Conservation (phyloP, 345 rosid species). For the Eucalyptus fibrosa region DNA sequence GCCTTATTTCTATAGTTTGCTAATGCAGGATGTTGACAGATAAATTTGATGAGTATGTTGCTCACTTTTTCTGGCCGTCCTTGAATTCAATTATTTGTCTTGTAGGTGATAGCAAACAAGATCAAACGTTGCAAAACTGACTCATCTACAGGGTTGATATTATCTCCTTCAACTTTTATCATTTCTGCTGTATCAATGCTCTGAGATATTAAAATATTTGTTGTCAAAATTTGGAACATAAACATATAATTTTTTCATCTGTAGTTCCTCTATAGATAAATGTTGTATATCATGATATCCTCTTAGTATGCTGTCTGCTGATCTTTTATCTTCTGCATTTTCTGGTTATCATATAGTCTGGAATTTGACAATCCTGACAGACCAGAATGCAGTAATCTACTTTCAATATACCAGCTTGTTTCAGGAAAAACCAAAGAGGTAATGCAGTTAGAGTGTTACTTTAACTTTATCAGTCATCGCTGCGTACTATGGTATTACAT, state of each 20-base stretch:
- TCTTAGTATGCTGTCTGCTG: neutral
- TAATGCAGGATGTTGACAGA: neutral
- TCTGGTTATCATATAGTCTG: conserved; percentile 28
- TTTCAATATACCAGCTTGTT: conserved; percentile 72
- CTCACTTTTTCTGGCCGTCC: neutral
- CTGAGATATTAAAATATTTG: neutral
- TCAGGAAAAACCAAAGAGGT: conserved; percentile 87
- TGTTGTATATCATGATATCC: neutral
- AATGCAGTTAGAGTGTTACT: neutral
- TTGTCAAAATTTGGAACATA: neutral
- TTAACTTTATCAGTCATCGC: neutral
- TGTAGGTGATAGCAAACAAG: conserved; percentile 72
- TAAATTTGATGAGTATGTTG: neutral
- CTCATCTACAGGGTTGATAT: conserved; percentile 51
- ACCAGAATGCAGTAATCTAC: conserved; percentile 92
- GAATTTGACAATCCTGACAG: conserved; percentile 90
- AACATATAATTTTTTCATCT: neutral
- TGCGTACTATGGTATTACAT: neutral
- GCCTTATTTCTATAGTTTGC: neutral
- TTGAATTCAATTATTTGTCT: neutral
- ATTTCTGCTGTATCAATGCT: neutral
- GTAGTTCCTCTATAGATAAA: neutral
- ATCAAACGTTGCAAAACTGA: conserved; percentile 94
- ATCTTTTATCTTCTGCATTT: neutral
- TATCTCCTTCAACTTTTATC: neutral